phyloP scores from a whole-genome alignment of 2,329 filamentous ascomycete species.

The Aspergillus piperis region DNA sequence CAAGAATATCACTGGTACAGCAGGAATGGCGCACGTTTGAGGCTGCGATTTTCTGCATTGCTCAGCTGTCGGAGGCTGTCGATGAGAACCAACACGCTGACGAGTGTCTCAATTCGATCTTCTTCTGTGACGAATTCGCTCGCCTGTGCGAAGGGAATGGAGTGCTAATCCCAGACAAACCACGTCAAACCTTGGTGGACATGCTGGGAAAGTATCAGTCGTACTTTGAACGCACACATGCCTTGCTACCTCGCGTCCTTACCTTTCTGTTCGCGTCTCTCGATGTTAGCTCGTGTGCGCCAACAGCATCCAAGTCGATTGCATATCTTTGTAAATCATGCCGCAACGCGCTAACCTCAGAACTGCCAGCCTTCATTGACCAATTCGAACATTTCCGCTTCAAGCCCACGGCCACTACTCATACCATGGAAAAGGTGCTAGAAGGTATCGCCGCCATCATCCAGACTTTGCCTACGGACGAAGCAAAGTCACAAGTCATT shows the following conservation, averaged over 20 bases:
- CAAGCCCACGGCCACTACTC: constrained; percentile 38
- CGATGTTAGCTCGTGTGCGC: constrained; percentile 43
- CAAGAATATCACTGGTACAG: constrained; percentile 34
- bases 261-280: constrained; percentile 50
- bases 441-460: constrained; percentile 50
- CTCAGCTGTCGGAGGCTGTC: constrained; percentile 47
- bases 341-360: constrained; percentile 40
- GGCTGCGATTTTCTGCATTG: constrained; percentile 46
- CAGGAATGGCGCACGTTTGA: constrained; percentile 48
- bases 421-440: constrained; percentile 45
- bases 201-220: constrained; percentile 47
- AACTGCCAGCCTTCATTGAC: constrained; percentile 46
- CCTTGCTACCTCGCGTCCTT: constrained; percentile 42
- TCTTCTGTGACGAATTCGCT: constrained; percentile 40
- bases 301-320: constrained; percentile 47
- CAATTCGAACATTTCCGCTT: constrained; percentile 43
- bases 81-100: constrained; percentile 47
- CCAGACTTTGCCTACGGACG: constrained; percentile 42
- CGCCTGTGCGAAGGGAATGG: constrained; percentile 34
- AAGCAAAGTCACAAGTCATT: constrained; percentile 42
- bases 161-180: constrained; percentile 36
- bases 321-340: constrained; percentile 48
- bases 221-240: constrained; percentile 47
- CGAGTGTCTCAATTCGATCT: constrained; percentile 43
- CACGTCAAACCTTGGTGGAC: constrained; percentile 45